Percentiles rank a stretch among this genome's conserved stretches.
Evolutionary conservation across 257 asterid species (phyloP).

Genomic region (Solanum pimpinellifolium): DNA sequence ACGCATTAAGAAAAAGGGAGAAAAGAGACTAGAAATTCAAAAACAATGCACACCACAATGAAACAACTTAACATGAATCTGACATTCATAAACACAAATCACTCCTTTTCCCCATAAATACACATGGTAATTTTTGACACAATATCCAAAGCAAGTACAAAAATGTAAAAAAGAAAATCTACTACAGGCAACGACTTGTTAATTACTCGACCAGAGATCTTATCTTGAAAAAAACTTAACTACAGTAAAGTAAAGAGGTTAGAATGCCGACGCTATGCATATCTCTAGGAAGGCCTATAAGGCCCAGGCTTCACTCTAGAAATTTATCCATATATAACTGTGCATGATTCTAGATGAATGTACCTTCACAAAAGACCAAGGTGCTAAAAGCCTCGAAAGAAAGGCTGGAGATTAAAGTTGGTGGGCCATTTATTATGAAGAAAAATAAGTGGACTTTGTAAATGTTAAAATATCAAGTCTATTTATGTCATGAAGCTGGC

Average conservation of each 20-base stretch:
- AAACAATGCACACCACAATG: background rate
- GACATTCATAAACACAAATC: background rate
- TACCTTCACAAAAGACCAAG: background rate
- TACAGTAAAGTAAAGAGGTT: background rate
- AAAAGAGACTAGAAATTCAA: background rate
- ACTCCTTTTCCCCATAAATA: background rate
- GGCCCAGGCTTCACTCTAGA: background rate
- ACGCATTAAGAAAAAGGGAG: background rate
- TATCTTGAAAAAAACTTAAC: background rate
- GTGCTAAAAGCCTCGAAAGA: background rate
- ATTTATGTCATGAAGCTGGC: background rate
- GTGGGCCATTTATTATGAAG: background rate
- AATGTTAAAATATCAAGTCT: background rate
- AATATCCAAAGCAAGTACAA: background rate
- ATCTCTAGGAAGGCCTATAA: background rate
- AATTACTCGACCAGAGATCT: background rate
- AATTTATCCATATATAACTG: background rate
- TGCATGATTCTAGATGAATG: background rate
- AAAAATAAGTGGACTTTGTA: background rate
- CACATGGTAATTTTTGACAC: background rate
- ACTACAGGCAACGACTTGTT: background rate
- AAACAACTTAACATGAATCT: background rate
- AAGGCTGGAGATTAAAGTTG: background rate
- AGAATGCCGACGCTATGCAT: background rate
- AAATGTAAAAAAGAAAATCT: background rate